A percentile compares a stretch with the other conserved stretches of the same genome.
Evolutionary conservation across 768 basidiomycete species (phyloP).

Genomic region (Serendipita sp.): DNA sequence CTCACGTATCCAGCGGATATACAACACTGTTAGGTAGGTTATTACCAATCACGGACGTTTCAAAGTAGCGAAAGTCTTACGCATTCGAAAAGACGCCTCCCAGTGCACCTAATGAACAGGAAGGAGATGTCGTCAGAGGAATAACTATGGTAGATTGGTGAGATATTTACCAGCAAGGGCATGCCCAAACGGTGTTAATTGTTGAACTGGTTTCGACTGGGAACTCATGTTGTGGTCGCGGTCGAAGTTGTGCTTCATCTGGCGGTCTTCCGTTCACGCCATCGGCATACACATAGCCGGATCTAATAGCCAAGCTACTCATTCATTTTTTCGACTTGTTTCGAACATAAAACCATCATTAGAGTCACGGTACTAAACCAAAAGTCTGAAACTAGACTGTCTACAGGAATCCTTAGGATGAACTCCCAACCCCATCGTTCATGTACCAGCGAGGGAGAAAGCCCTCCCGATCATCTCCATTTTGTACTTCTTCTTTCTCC

Average conservation of each 20-base stretch:
- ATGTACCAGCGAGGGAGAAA: slow-evolving; percentile 53
- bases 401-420: not conserved
- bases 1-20: slow-evolving; percentile 81
- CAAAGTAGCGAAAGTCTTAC: slow-evolving; percentile 30
- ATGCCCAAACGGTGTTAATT: slow-evolving; percentile 70
- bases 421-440: not conserved
- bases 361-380: too few relatives aligned
- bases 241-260: not conserved
- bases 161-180: slow-evolving; percentile 59
- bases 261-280: not conserved
- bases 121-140: not conserved
- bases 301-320: not conserved
- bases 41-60: not conserved
- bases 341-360: too few relatives aligned
- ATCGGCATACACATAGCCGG: not conserved
- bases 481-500: slow-evolving; percentile 40
- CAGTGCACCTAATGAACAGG: slow-evolving; percentile 33
- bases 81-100: slow-evolving; percentile 88
- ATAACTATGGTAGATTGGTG: not conserved
- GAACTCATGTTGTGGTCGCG: not conserved
- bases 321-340: too few relatives aligned
- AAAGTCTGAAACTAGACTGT: too few relatives aligned
- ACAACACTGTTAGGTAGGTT: slow-evolving; percentile 41
- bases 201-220: slow-evolving; percentile 33
- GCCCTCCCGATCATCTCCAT: slow-evolving; percentile 59